Base-by-base conservation (phyloP, 2,329 filamentous ascomycete genomes). In the Penicillium hesseltinei region DNA sequence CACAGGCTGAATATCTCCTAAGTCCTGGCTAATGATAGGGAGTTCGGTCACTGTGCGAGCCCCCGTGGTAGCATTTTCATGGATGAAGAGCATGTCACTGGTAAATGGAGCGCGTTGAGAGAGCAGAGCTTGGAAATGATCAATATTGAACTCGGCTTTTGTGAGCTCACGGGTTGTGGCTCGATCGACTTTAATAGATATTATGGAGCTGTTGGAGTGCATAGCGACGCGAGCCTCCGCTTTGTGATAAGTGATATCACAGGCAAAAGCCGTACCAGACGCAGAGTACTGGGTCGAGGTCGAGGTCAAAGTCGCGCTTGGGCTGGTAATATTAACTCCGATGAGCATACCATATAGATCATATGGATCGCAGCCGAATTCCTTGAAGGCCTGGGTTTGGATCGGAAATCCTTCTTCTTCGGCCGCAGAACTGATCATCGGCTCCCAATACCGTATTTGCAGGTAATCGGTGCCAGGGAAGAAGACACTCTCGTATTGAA, bases 381-480 rank as follows among this genome's bases (percentile, higher is more conserved):
- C 50, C 0, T 54, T 63, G 33, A 73, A 73, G 1, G 67, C 64
- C 27, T 63, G 58, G 5, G 51, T 65, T 3, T 23, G 51, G 42
- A 62, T 23, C 13, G 61, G 33, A 51, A 54, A 51, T 23, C 53
- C 35, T 49, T 59, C 21, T 47, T 59, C 21, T 48, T 49, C 36
- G 11, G 61, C 52, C 2, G 51, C 51, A 10, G 57, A 51, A 27
- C 58, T 45, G 51, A 66, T 65, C 5, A 64, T 66, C 1, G 71
- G 71, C 48, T 73, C 71, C 71, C 71, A 73, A 47, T 73, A 73
- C 9, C 71, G 67, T n/a, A 72, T 58, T 47, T 72, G 70, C 6
- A 72, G 57, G 31, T 68, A 72, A 57, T 73, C 66, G 9, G 66
- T 70, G 4, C 54, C 51, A 1, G 62, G 60, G 46, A 70, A 72